Evolutionary conservation across 192 early-diverging fungal species (phyloP).

Genomic region (Pilobolus umbonatus): DNA sequence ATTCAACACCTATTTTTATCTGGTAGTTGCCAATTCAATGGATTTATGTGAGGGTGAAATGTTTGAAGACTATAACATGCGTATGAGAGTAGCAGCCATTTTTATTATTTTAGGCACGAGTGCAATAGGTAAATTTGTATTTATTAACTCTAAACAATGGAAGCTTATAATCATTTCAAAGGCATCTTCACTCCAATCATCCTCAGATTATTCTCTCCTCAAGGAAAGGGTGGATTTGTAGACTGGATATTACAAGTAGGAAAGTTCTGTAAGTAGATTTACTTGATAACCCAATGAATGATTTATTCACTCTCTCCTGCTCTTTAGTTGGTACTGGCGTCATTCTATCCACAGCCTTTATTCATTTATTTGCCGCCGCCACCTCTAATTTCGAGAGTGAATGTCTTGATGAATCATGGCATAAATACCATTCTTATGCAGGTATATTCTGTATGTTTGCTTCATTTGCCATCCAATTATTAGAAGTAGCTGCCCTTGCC

Average conservation of each 20-base stretch:
- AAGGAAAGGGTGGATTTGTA: conserved; percentile 19
- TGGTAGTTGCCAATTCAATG: no score
- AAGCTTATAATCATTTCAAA: not conserved
- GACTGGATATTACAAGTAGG: conserved; percentile 23
- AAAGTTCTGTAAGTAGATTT: conserved; percentile 29
- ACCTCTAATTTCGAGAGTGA: conserved; percentile 29
- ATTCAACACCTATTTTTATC: no score
- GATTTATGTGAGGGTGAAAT: not conserved
- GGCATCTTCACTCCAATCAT: conserved; percentile 32
- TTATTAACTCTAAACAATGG: not conserved
- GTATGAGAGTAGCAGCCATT: conserved; percentile 21
- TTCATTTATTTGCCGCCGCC: conserved; percentile 65
- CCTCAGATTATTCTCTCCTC: conserved; percentile 14
- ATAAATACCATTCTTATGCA: conserved; percentile 23
- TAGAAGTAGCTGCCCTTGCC: conserved; percentile 27
- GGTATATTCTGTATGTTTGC: conserved; percentile 33
- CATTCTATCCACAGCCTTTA: conserved; percentile 69
- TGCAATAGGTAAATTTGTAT: conserved; percentile 18
- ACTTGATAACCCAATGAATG: not conserved
- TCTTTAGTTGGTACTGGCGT: conserved; percentile 50
- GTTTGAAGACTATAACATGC: conserved; percentile 27
- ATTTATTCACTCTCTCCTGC: not conserved
- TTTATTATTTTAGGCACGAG: conserved; percentile 30
- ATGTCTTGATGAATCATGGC: conserved; percentile 29
- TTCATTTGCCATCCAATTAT: conserved; percentile 29